Conservation (phyloP, 2,329 filamentous ascomycete genomes). For the Pyricularia sp. region DNA sequence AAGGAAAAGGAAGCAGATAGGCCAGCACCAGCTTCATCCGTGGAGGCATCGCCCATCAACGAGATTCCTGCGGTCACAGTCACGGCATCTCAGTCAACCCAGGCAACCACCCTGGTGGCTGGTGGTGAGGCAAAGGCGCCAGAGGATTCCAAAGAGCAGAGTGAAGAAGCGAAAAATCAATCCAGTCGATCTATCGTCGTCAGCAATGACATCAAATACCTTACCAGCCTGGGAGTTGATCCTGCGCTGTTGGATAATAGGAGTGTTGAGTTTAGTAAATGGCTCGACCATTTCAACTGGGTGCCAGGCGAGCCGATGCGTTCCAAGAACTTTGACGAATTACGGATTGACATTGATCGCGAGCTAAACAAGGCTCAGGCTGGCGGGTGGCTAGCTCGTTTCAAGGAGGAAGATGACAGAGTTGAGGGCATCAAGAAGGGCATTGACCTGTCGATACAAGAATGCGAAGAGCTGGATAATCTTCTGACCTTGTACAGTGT, state of each 20-base stretch:
- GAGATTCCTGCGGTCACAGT: constrained; percentile 46
- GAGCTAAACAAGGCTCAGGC: constrained; percentile 86
- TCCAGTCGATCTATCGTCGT: constrained; percentile 48
- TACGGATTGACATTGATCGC: constrained; percentile 72
- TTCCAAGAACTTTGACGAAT: constrained; percentile 60
- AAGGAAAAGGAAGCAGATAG: constrained; percentile 15
- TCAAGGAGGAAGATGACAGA: constrained; percentile 77
- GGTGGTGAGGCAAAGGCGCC: constrained; percentile 20
- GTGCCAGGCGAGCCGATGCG: constrained; percentile 62
- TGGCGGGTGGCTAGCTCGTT: constrained; percentile 77
- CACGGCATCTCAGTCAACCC: constrained; percentile 31
- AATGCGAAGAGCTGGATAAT: constrained; percentile 94
- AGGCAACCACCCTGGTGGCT: constrained; percentile 26
- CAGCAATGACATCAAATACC: constrained; percentile 67
- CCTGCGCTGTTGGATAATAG: constrained; percentile 60
- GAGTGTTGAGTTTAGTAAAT: constrained; percentile 67
- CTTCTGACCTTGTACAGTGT: constrained; percentile 88
- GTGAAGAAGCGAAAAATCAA: constrained; percentile 22
- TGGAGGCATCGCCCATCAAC: constrained; percentile 19
- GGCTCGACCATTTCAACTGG: constrained; percentile 83
- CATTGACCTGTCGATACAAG: constrained; percentile 79
- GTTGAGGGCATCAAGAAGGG: constrained; percentile 76
- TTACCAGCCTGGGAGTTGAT: constrained; percentile 67
- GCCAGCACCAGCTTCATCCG: constrained; percentile 16
- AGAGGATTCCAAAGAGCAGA: constrained; percentile 15